Evolutionary conservation across 2,329 filamentous ascomycete species (phyloP).

Genomic region (Hirsutella rhossiliensis): DNA sequence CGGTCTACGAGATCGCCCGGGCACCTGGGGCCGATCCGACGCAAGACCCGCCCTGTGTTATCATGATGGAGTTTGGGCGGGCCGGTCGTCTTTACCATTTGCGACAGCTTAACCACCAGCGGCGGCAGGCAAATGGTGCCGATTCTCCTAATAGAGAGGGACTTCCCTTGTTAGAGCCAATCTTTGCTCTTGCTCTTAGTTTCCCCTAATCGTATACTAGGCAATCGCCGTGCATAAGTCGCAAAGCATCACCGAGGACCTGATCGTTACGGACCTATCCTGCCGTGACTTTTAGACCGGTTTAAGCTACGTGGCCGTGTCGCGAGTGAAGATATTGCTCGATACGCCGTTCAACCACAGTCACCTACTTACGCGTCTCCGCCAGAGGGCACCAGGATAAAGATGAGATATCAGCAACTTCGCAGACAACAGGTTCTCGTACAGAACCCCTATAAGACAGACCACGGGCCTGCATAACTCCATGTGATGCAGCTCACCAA

Average conservation of each 20-base stretch:
- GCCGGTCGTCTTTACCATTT: slow-evolving; percentile 4
- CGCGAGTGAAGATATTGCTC: not conserved
- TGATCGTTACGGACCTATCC: no score
- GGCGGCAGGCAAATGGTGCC: slow-evolving; percentile 4
- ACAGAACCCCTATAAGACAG: no score
- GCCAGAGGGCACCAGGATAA: not conserved
- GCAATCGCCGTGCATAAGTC: no score
- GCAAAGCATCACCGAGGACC: no score
- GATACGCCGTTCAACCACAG: not conserved
- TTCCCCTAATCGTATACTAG: not conserved
- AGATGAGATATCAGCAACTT: not conserved
- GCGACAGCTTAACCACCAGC: no score
- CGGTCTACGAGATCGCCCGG: no score
- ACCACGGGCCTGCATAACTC: not conserved
- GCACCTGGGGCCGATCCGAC: no score
- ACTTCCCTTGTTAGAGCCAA: slow-evolving; percentile 4
- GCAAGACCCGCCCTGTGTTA: no score
- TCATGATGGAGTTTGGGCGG: no score
- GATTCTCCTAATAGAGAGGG: slow-evolving; percentile 5
- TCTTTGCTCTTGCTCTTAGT: slow-evolving; percentile 2
- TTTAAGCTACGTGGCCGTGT: not conserved
- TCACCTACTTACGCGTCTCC: not conserved
- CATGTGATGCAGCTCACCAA: no score
- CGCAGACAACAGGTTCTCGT: not conserved
- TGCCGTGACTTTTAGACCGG: no score